A percentile compares a stretch with the other conserved stretches of the same genome.
These are phyloP conservation scores for Brasilioporus rufonigricans DNA, from an alignment of 768 basidiomycete species.

Conservation along the genomic window DNA sequence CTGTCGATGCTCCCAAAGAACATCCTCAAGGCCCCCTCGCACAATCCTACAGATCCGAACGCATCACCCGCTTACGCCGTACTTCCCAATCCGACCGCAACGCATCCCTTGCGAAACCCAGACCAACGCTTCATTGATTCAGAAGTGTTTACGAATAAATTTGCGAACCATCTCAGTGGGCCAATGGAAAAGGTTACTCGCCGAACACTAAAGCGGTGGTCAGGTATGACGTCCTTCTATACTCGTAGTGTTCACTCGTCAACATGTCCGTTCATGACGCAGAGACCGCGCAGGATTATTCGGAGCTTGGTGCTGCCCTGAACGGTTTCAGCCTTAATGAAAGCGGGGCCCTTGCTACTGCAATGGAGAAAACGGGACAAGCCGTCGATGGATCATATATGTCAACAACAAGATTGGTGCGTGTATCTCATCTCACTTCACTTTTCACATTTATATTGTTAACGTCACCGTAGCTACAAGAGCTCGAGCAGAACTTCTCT, in stretches of 20 bases:
- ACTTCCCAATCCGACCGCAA: slow-evolving; percentile 85
- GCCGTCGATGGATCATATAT: slow-evolving; percentile 93
- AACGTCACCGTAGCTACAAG: slow-evolving; percentile 66
- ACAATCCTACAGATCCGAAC: slow-evolving; percentile 84
- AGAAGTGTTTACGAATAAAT: slow-evolving; percentile 94
- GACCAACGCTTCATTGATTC: slow-evolving; percentile 97
- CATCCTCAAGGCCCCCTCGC: slow-evolving; percentile 90
- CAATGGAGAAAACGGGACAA: slow-evolving; percentile 96
- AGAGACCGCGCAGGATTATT: slow-evolving; percentile 85
- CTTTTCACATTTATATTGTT: slow-evolving; percentile 1
- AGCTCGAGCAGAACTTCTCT: slow-evolving; percentile 91
- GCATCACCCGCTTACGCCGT: slow-evolving; percentile 74
- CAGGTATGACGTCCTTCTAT: slow-evolving; percentile 50
- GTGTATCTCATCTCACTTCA: slow-evolving; percentile 23
- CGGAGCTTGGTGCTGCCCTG: slow-evolving; percentile 86
- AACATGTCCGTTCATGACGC: slow-evolving; percentile 4
- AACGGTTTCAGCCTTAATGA: slow-evolving; percentile 95
- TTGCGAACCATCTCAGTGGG: slow-evolving; percentile 86
- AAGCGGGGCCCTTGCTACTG: slow-evolving; percentile 64
- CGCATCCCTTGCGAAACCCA: slow-evolving; percentile 85
- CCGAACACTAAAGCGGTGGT: slow-evolving; percentile 90
- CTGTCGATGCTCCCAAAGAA: slow-evolving; percentile 92
- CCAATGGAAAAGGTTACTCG: slow-evolving; percentile 97
- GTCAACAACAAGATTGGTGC: slow-evolving; percentile 84
- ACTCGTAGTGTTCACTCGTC: slow-evolving; percentile 3